Evolutionary conservation across 1,284 basidiomycete species (phyloP), one percentile per base, ranked within the genome.

Genomic region (Ustilago nuda): DNA sequence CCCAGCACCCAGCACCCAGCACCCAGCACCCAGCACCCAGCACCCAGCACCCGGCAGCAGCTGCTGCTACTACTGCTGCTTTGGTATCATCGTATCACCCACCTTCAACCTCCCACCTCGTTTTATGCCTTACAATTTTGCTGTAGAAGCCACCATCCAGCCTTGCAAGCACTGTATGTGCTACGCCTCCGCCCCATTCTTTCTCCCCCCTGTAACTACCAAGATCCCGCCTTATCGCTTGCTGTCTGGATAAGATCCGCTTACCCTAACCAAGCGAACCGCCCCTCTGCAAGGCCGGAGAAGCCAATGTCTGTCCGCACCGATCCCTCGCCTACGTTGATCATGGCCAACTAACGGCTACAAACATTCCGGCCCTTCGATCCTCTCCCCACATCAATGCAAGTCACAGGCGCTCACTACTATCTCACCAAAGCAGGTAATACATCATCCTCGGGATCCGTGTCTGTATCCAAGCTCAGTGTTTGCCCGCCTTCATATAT

Each of bases 401-500:
- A 32, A 13, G 48, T 27, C 48, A 30, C n/a, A 30, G 23, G 23
- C 23, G 23, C 23, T 27, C 23, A 27, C 23, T 27, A 27, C 23
- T 27, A 27, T 27, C 23, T 27, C 3, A 27, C 23, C 23, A 27
- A 27, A 27, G 23, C 23, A 27, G 23, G 23, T 27, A 27, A 27
- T 27, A 3, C 23, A 27, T 27, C 3, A 27, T 50, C 27, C 13
- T 50, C 27, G 17, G 43, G n/a, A 45, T 45, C 43, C 4, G n/a
- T 19, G n/a, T 13, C 12, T 50, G 37, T 9, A 9, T 17, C 8
- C 9, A 12, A 53, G 17, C 51, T 4, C 51, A 53, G 51, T 53
- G 35, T 53, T 53, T 53, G 37, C 37, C 37, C 37, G 23, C 36
- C 53, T 41, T 55, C 53, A 55, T 55, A 55, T 55, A 55, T 41